A percentile compares a stretch with the other conserved stretches of the same genome.
phyloP scores from a whole-genome alignment of 2,329 filamentous ascomycete genomes.

The Botrytis elliptica region DNA sequence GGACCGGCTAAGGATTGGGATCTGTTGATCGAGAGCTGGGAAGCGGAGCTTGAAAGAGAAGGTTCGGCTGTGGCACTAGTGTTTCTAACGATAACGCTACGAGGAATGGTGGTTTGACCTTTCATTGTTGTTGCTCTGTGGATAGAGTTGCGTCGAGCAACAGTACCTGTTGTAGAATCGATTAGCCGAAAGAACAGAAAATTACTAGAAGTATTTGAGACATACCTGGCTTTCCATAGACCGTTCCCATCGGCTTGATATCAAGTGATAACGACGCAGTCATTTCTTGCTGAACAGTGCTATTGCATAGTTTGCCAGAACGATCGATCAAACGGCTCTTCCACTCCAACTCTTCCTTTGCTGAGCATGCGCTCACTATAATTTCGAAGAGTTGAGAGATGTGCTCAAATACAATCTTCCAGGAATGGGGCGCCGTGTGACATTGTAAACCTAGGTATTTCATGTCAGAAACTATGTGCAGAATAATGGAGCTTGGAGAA shows the following conservation, averaged over 20 bases:
- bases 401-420: conserved; percentile 85
- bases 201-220: background rate
- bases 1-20: conserved; percentile 78
- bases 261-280: conserved; percentile 66
- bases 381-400: conserved; percentile 77
- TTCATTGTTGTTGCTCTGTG: conserved; percentile 70
- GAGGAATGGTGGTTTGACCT: conserved; percentile 64
- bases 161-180: conserved; percentile 47
- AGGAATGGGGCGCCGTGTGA: conserved; percentile 80
- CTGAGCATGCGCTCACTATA: conserved; percentile 81
- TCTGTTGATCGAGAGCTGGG: conserved; percentile 60
- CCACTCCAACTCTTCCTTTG: conserved; percentile 79
- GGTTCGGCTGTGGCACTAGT: conserved; percentile 66
- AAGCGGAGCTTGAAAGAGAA: conserved; percentile 36
- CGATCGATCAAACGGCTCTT: conserved; percentile 61
- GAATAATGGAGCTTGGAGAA: background rate
- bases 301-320: conserved; percentile 50
- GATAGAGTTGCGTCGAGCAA: conserved; percentile 71
- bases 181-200: background rate
- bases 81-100: conserved; percentile 83
- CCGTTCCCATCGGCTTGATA: conserved; percentile 70
- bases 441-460: conserved; percentile 71
- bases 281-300: conserved; percentile 47
- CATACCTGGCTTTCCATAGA: conserved; percentile 70
- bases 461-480: background rate